Base-by-base conservation (phyloP, 2,329 filamentous ascomycete genomes). In the Aspergillus neotritici region DNA sequence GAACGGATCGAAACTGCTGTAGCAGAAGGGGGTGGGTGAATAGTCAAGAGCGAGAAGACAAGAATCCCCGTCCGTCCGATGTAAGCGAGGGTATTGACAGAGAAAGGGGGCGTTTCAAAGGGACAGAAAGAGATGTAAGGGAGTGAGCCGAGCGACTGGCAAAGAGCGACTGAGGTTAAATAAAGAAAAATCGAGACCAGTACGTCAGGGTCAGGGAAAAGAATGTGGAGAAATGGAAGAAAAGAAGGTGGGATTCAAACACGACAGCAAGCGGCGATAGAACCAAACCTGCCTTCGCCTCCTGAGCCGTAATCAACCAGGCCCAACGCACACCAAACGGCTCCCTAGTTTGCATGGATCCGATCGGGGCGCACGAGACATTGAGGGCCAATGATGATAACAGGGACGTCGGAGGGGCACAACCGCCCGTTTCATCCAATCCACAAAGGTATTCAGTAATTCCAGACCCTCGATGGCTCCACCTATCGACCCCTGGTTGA, bases 171-270 rank as follows among this genome's bases (percentile, higher is more conserved):
- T 25, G 31, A 40, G 21, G 16, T 12, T 21, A 12, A 41, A 47
- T 35, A 41, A 40, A 42, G 32, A 37, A 40, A 40, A 42, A 43
- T 46, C 31, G 30, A 33, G 37, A 29, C 10, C 39, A 10, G 46
- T 46, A 48, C 36, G 40, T 48, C 43, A 41, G 34, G 17, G 21
- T 8, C 21, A 25, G 21, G 5, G 33, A 43, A 43, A 34, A 46
- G 43, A 34, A 39, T 38, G 41, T 49, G 47, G 43, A 36, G 13
- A 12, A 13, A 25, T 29, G 28, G 33, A 34, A 28, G 15, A 28
- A 31, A 39, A 25, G 21, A 25, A 25, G 21, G 3, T 21, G 13
- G 31, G 14, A 15, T 8, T 4, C 7, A 13, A 13, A 30, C 30
- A 25, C 8, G 7, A 31, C 21, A 25, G 21, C 21, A 25, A 25